Evolutionary conservation across 2,329 filamentous ascomycete species (phyloP), one percentile per base, ranked within the genome.

Genomic region (Aspergillus pseudotamarii): DNA sequence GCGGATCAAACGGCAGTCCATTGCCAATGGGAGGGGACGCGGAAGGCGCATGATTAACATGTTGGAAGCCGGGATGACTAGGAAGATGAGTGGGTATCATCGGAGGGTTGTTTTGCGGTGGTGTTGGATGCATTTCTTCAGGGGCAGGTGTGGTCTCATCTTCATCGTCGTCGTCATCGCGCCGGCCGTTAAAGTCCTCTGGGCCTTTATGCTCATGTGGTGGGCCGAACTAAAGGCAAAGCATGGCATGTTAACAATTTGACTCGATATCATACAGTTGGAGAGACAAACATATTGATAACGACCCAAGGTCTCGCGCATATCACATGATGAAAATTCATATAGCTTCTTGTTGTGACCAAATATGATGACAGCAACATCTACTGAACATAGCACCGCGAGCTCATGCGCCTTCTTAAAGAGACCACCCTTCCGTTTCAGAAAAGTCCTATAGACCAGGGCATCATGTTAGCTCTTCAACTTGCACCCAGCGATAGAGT

Each of bases 351-450:
- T 99, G 81, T 99, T 99, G 81, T 92, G 94, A 68, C 94, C 94
- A 76, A 98, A 98, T 74, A 99, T 97, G 78, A 99, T 95, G 74
- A 99, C 95, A 46, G 95, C 95, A 70, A 99, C 95, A 78, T 99
- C 95, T 77, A 99, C 95, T 45, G 94, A 97, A 79, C 95, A 99
- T 67, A 99, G 90, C 54, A 99, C 95, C 59, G 94, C 97, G 58
- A 99, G 87, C 85, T 99, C 95, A 79, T 99, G 94, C 59, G 95
- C 95, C 87, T 99, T 99, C 85, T 99, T 99, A 87, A 99, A 99
- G 57, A 99, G 85, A 73, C 95, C 95, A 73, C 94, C 95, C 82
- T 99, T 99, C 83, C 95, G 92, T 86, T 99, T 99, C 71, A 99
- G 84, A 79, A 99, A 99, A 51, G 95, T 99, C 69, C 94, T 97